phyloP scores from a whole-genome alignment of 129 eudicot species.

The Chrysanthemum makinoi region DNA sequence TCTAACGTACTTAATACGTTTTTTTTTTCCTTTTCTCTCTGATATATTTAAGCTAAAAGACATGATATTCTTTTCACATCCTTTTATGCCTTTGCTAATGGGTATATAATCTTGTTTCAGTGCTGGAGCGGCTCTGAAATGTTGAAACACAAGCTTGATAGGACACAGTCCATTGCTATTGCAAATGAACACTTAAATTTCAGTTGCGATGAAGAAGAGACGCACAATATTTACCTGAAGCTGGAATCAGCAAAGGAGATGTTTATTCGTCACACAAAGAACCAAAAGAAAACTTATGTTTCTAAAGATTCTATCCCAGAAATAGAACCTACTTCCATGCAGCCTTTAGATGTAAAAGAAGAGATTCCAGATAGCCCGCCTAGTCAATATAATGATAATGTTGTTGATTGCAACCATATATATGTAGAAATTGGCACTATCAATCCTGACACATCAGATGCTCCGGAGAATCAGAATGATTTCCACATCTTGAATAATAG shows the following conservation, averaged over 20 bases:
- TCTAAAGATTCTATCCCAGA: constrained; percentile 20
- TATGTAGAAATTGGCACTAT: constrained; percentile 15
- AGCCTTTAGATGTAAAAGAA: constrained; percentile 23
- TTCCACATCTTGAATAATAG: constrained; percentile 16
- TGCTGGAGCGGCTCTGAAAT: constrained; percentile 78
- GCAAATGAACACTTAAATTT: constrained; percentile 57
- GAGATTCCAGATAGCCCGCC: constrained; percentile 18
- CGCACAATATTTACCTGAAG: constrained; percentile 43
- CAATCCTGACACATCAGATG: constrained; percentile 25
- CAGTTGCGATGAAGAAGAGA: constrained; percentile 61
- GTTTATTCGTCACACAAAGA: constrained; percentile 37
- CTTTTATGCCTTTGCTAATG: constrained; percentile 17
- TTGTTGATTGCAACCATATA: constrained; percentile 18
- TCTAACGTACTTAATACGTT: background rate
- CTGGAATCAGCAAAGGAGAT: constrained; percentile 47
- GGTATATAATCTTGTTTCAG: constrained; percentile 42
- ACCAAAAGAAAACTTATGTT: constrained; percentile 18
- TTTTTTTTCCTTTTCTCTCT: background rate
- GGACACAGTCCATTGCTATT: constrained; percentile 45
- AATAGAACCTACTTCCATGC: background rate
- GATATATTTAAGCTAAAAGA: background rate
- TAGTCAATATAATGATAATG: constrained; percentile 14
- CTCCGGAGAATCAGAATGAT: constrained; percentile 24
- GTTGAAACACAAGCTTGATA: constrained; percentile 62
- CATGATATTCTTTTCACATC: background rate